Conservation (phyloP, 2,329 filamentous ascomycete genomes). For the Dothiorella sarmentorum region DNA sequence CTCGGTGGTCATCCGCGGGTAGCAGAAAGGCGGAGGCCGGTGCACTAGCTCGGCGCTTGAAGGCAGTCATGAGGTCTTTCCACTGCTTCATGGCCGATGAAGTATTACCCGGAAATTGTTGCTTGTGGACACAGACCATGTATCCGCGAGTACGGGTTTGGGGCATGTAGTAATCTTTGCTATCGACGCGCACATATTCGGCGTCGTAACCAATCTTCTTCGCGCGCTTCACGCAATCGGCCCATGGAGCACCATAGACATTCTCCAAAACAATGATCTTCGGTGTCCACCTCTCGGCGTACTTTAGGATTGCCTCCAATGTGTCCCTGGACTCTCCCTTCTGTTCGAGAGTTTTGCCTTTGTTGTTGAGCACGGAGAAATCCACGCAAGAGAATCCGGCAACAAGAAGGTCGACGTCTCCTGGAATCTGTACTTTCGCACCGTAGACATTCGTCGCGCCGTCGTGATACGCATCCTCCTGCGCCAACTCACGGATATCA, state of each 20-base stretch:
- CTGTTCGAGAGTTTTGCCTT: conserved; percentile 48
- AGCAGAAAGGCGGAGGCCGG: conserved; percentile 62
- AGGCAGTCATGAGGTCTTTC: conserved; percentile 42
- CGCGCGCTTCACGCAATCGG: conserved; percentile 34
- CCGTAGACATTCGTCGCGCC: conserved; percentile 62
- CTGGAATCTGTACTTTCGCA: conserved; percentile 54
- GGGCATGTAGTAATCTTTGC: conserved; percentile 69
- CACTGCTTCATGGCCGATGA: conserved; percentile 35
- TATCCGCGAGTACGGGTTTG: conserved; percentile 56
- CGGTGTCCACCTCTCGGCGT: conserved; percentile 55
- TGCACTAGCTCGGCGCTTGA: conserved; percentile 59
- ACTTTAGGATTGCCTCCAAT: conserved; percentile 59
- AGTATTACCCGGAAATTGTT: conserved; percentile 22
- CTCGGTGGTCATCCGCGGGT: conserved; percentile 51
- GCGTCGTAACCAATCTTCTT: conserved; percentile 56
- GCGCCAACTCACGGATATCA: conserved; percentile 45
- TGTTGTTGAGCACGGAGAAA: conserved; percentile 64
- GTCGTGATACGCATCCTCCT: conserved; percentile 41
- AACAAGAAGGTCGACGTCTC: conserved; percentile 61
- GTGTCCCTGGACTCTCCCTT: conserved; percentile 65
- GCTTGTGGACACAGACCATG: conserved; percentile 44
- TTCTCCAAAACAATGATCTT: conserved; percentile 70
- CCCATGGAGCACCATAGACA: conserved; percentile 60
- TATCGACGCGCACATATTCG: conserved; percentile 54
- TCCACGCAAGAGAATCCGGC: conserved; percentile 75